A percentile compares a stretch with the other conserved stretches of the same genome.
phyloP scores from a whole-genome alignment of 1,139 yeast genomes.

The Magnusiomyces ingens region DNA sequence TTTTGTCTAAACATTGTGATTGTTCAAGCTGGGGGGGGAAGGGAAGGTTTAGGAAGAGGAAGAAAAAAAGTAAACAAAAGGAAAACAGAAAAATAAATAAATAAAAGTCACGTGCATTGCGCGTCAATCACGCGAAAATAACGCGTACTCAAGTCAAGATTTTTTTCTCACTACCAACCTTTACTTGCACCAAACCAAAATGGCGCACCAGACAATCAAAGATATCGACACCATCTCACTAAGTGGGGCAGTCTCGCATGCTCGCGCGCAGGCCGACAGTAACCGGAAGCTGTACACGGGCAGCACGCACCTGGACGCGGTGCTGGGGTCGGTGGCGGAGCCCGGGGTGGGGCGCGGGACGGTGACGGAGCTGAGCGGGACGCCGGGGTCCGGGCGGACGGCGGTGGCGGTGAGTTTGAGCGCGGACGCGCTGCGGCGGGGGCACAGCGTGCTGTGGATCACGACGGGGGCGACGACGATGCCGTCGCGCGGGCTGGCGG shows the following conservation, averaged over 20 bases:
- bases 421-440: background rate
- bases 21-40: background rate
- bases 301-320: background rate
- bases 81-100: background rate
- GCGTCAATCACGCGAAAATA: too few species aligned
- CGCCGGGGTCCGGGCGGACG: background rate
- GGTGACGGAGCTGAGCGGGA: background rate
- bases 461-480: background rate
- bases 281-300: background rate
- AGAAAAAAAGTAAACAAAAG: background rate
- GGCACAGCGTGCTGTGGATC: conserved; percentile 2
- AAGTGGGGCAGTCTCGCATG: background rate
- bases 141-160: background rate
- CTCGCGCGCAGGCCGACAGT: background rate
- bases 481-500: background rate
- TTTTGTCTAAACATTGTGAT: conserved; percentile 61
- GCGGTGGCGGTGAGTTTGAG: background rate
- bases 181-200: background rate
- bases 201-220: too few species aligned
- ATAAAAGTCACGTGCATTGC: too few species aligned
- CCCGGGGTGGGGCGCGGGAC: background rate
- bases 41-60: background rate
- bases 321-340: background rate
- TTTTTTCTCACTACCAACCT: background rate
- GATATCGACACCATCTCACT: too few species aligned